Conservation (phyloP, 1,284 basidiomycete species). For the Apiotrichum mycotoxinovorans region DNA sequence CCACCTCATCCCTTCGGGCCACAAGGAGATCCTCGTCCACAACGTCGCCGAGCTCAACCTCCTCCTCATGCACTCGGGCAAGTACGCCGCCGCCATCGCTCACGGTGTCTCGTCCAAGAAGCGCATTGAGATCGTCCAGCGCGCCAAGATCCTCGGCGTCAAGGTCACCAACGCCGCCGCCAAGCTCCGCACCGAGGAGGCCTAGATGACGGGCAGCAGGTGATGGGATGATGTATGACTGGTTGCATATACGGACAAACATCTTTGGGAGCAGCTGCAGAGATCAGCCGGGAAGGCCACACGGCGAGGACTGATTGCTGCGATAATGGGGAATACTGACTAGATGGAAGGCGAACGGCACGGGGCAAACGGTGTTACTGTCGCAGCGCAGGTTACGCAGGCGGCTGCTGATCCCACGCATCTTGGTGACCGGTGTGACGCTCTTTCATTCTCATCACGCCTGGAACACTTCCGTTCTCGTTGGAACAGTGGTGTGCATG, state of each 20-base stretch:
- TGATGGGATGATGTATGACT: slow-evolving; percentile 18
- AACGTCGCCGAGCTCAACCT: slow-evolving; percentile 89
- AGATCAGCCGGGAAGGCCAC: too few species aligned
- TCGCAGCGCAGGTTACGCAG: too few species aligned
- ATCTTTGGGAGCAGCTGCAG: neutral
- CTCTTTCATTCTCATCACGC: too few species aligned
- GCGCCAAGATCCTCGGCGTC: slow-evolving; percentile 82
- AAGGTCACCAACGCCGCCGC: slow-evolving; percentile 95
- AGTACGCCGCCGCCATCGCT: slow-evolving; percentile 93
- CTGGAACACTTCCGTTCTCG: too few species aligned
- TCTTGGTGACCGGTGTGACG: too few species aligned
- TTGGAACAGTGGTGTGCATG: too few species aligned
- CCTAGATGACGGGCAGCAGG: slow-evolving; percentile 29
- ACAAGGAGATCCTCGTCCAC: slow-evolving; percentile 90
- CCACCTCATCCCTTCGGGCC: slow-evolving; percentile 87
- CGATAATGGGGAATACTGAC: too few species aligned
- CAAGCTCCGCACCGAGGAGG: slow-evolving; percentile 94
- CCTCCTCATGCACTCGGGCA: slow-evolving; percentile 97
- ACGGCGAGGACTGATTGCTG: too few species aligned
- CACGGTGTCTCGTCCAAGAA: slow-evolving; percentile 97
- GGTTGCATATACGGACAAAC: slow-evolving; percentile 18
- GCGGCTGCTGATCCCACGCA: too few species aligned
- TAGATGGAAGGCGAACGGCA: too few species aligned
- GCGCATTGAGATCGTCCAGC: slow-evolving; percentile 83
- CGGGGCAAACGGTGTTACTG: too few species aligned